These are phyloP conservation scores for Intubia oerlemansii DNA, from an alignment of 2,329 filamentous ascomycete genomes.

Conservation along the genomic window DNA sequence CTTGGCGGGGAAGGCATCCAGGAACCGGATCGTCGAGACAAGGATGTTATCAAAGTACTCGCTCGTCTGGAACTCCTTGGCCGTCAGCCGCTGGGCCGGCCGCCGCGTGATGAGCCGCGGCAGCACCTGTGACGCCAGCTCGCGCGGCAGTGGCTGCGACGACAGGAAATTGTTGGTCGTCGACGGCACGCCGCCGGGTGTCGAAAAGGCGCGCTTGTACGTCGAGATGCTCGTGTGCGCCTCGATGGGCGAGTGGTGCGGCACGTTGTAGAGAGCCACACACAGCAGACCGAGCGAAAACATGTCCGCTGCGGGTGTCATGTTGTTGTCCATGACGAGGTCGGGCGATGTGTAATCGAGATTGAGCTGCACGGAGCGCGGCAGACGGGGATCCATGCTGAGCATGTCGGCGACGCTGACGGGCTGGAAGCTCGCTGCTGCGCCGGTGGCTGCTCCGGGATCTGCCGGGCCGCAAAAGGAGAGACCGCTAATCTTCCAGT, in stretches of 20 bases:
- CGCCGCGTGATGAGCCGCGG: constrained; percentile 72
- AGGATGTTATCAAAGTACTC: constrained; percentile 95
- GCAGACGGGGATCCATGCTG: constrained; percentile 68
- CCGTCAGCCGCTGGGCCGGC: constrained; percentile 70
- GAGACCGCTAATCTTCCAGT: constrained; percentile 97
- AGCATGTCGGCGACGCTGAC: constrained; percentile 68
- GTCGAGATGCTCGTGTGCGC: constrained; percentile 59
- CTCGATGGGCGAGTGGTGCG: constrained; percentile 71
- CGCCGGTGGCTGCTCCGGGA: constrained; percentile 15
- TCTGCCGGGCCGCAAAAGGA: constrained; percentile 71
- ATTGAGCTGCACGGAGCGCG: constrained; percentile 65
- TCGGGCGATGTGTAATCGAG: constrained; percentile 90
- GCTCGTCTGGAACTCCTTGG: constrained; percentile 82
- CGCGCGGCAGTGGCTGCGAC: constrained; percentile 57
- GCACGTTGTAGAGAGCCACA: constrained; percentile 83
- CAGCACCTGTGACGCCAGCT: constrained; percentile 54
- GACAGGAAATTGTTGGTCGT: constrained; percentile 68
- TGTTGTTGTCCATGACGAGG: constrained; percentile 77
- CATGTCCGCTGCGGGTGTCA: constrained; percentile 71
- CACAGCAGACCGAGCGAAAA: constrained; percentile 84
- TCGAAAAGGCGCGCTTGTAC: constrained; percentile 69
- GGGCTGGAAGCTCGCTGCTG: constrained; percentile 50
- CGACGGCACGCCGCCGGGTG: constrained; percentile 58
- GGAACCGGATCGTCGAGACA: constrained; percentile 86
- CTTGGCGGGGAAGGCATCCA: constrained; percentile 81